Percentiles rank a stretch among this genome's conserved stretches.
Conservation (phyloP, 1,284 basidiomycete genomes). For the Ceratobasidium sp. region DNA sequence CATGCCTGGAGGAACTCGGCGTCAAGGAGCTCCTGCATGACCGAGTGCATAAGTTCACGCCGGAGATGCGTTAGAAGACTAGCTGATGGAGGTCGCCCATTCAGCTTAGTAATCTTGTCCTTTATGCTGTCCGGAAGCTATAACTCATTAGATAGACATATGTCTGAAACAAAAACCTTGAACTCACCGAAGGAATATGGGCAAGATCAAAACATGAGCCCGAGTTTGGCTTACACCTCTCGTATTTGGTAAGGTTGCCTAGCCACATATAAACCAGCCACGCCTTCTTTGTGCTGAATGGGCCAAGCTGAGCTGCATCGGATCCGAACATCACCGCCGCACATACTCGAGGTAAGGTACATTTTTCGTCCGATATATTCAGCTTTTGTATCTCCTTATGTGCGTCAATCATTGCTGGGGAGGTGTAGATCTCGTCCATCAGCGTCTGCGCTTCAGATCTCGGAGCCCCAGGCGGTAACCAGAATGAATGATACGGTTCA, state of each 20-base stretch:
- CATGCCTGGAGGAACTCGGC: constrained; percentile 57
- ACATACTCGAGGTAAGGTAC: constrained; percentile 53
- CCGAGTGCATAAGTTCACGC: constrained; percentile 57
- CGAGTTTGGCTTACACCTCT: constrained; percentile 51
- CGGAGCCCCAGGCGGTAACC: not conserved
- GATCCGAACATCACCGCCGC: constrained; percentile 58
- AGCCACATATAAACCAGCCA: constrained; percentile 58
- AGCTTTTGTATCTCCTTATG: constrained; percentile 25
- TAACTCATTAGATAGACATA: too few relatives aligned
- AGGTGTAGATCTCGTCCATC: constrained; percentile 1
- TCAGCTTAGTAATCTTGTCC: constrained; percentile 4
- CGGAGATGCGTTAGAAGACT: constrained; percentile 54
- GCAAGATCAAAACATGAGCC: constrained; percentile 55
- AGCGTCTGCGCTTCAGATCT: not conserved
- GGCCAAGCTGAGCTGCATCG: constrained; percentile 58
- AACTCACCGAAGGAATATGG: constrained; percentile 56
- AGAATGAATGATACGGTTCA: not conserved
- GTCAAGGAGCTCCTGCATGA: constrained; percentile 55
- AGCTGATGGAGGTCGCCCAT: constrained; percentile 26
- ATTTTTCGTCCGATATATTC: constrained; percentile 48
- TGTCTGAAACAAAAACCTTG: not conserved
- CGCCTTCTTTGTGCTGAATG: constrained; percentile 56
- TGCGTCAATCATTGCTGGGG: constrained; percentile 1
- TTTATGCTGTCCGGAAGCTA: constrained; percentile 14
- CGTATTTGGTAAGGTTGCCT: constrained; percentile 57